These are phyloP conservation scores for Angophora floribunda DNA, from an alignment of 345 rosid genomes.

Conservation along the genomic window DNA sequence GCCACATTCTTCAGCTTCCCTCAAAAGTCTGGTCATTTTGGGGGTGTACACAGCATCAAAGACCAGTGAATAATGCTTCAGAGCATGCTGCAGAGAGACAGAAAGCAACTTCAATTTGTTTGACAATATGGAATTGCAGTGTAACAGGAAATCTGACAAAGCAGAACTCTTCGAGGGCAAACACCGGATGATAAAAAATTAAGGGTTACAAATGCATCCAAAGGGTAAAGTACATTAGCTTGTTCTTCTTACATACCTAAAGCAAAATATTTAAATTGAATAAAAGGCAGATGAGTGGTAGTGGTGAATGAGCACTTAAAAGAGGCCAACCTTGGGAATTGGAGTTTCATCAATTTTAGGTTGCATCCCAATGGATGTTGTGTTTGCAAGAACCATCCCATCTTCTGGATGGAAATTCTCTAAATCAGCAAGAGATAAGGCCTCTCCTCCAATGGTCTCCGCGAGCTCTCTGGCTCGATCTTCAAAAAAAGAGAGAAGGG, in stretches of 20 bases:
- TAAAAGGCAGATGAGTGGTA: background rate
- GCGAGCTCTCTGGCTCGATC: slow-evolving; percentile 78
- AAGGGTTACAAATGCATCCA: background rate
- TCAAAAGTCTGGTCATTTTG: slow-evolving; percentile 65
- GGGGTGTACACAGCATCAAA: slow-evolving; percentile 92
- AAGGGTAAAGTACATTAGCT: background rate
- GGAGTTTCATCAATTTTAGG: slow-evolving; percentile 89
- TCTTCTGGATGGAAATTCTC: slow-evolving; percentile 59
- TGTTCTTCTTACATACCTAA: background rate
- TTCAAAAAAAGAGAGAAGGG: slow-evolving; percentile 14
- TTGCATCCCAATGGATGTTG: slow-evolving; percentile 94
- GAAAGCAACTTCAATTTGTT: background rate
- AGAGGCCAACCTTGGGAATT: slow-evolving; percentile 51
- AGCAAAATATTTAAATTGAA: background rate
- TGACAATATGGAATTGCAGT: background rate
- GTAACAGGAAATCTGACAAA: background rate
- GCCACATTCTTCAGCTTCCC: slow-evolving; percentile 81
- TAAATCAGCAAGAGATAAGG: slow-evolving; percentile 65
- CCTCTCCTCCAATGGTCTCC: slow-evolving; percentile 60
- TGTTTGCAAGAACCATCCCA: slow-evolving; percentile 84
- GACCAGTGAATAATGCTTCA: slow-evolving; percentile 62
- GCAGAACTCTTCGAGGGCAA: background rate
- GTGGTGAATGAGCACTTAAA: background rate
- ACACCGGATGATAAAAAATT: background rate
- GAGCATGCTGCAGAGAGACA: slow-evolving; percentile 41